These are phyloP conservation scores for Rhodotorula sp. DNA, from an alignment of 1,284 basidiomycete genomes.

Conservation along the genomic window DNA sequence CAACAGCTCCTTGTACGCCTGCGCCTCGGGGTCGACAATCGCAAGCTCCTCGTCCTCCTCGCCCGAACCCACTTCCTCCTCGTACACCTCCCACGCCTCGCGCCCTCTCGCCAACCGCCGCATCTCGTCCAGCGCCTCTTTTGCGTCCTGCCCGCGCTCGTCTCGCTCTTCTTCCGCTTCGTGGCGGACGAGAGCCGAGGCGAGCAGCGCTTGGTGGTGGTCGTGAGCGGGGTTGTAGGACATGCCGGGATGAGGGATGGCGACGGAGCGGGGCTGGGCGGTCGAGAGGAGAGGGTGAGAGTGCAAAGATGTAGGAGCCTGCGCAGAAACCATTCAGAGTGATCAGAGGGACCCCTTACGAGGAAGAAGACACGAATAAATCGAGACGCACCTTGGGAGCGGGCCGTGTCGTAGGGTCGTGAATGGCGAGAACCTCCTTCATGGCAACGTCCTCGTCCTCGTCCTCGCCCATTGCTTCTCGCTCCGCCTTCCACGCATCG, in stretches of 20 bases:
- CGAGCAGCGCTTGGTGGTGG: constrained; percentile 72
- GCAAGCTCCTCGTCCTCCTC: constrained; percentile 45
- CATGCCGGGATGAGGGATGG: constrained; percentile 75
- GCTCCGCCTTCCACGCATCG: constrained; percentile 64
- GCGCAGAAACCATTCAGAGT: not conserved
- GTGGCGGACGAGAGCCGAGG: constrained; percentile 55
- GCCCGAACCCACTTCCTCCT: constrained; percentile 50
- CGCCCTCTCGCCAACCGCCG: constrained; percentile 47
- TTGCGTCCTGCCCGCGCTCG: constrained; percentile 56
- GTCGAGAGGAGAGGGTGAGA: constrained; percentile 38
- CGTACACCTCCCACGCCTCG: constrained; percentile 56
- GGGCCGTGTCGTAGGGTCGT: constrained; percentile 1
- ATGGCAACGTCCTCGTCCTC: constrained; percentile 54
- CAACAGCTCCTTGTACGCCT: constrained; percentile 43
- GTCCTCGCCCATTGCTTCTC: constrained; percentile 49
- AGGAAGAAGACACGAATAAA: too few species aligned
- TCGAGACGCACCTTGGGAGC: constrained; percentile 29
- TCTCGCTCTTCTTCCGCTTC: constrained; percentile 60
- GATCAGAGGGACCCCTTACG: not conserved
- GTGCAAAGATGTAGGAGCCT: constrained; percentile 34
- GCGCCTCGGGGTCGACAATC: constrained; percentile 47
- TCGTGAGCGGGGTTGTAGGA: constrained; percentile 89
- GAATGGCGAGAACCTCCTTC: constrained; percentile 33
- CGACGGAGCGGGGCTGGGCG: constrained; percentile 58
- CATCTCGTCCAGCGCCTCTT: constrained; percentile 58